Evolutionary conservation across 73 alveolate species (phyloP).

Genomic region (Uronychia binucleata): DNA sequence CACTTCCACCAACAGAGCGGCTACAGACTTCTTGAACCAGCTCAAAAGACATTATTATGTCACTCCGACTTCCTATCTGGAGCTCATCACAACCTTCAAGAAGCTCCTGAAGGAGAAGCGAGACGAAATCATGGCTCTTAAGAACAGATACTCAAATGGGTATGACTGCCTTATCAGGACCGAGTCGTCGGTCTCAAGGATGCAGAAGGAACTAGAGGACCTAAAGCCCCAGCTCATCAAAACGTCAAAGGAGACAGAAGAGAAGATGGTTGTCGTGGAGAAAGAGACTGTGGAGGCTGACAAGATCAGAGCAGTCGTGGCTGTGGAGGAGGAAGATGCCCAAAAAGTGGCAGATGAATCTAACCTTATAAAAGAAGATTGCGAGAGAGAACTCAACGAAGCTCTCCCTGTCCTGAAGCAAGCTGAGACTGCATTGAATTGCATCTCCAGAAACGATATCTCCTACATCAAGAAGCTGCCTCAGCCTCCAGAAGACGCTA

Average conservation of each 20-base stretch:
- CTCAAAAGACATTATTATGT: conserved; percentile 97
- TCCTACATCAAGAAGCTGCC: conserved; percentile 63
- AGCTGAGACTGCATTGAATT: conserved; percentile 73
- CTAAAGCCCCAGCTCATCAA: conserved; percentile 95
- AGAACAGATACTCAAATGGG: conserved; percentile 94
- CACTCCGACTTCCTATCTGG: conserved; percentile 99
- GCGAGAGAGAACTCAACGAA: conserved; percentile 92
- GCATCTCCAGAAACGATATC: conserved; percentile 72
- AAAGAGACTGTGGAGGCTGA: conserved; percentile 97
- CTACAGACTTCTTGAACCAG: conserved; percentile 88
- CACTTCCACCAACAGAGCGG: conserved; percentile 86
- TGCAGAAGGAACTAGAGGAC: conserved; percentile 95
- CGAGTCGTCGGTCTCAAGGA: conserved; percentile 95
- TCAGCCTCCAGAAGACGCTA: conserved; percentile 81
- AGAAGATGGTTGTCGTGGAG: conserved; percentile 93
- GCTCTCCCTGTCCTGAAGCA: conserved; percentile 87
- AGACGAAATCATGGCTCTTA: conserved; percentile 85
- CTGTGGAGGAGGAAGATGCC: conserved; percentile 94
- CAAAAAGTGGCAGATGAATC: conserved; percentile 90
- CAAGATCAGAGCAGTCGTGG: conserved; percentile 82
- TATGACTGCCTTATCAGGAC: conserved; percentile 92
- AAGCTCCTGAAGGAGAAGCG: conserved; percentile 89
- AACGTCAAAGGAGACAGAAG: conserved; percentile 97
- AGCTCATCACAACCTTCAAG: conserved; percentile 97
- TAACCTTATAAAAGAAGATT: conserved; percentile 90